phyloP scores from a whole-genome alignment of 2,329 filamentous ascomycete genomes.

The Hymenoscyphus repandus region DNA sequence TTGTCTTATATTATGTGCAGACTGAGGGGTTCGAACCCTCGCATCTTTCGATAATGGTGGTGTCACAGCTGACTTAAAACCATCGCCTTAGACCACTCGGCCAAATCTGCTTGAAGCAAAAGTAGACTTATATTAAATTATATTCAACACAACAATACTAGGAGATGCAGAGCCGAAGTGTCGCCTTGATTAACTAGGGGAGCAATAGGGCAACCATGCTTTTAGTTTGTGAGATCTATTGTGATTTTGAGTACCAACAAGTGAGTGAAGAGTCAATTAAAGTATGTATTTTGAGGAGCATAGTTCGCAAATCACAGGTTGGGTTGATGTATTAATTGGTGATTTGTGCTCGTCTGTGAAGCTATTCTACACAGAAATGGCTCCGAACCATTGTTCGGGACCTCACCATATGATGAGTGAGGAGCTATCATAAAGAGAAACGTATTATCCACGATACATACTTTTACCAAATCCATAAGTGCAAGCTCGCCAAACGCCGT shows the following conservation, averaged over 20 bases:
- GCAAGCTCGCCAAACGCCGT: not conserved
- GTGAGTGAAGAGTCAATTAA: no score
- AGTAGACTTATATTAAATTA: no score
- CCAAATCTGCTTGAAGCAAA: conserved; percentile 1
- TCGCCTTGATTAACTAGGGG: no score
- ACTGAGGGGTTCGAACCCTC: conserved; percentile 31
- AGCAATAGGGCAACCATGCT: no score
- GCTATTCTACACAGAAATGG: not conserved
- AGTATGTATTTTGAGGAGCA: no score
- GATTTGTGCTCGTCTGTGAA: not conserved
- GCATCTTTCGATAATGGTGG: conserved; percentile 31
- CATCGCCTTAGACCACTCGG: conserved; percentile 28
- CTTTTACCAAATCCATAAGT: not conserved
- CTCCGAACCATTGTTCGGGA: not conserved
- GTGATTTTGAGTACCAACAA: no score
- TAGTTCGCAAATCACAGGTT: no score
- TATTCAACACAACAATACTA: no score
- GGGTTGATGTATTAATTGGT: no score
- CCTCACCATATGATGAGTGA: not conserved
- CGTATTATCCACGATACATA: not conserved
- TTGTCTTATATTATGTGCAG: conserved; percentile 10
- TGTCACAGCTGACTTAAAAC: conserved; percentile 22
- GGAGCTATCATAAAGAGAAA: not conserved
- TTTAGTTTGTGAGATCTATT: no score
- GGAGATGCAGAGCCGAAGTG: no score